Base-by-base conservation (phyloP, 371 early-diverging fungal genomes). In the Coemansia sp. region DNA sequence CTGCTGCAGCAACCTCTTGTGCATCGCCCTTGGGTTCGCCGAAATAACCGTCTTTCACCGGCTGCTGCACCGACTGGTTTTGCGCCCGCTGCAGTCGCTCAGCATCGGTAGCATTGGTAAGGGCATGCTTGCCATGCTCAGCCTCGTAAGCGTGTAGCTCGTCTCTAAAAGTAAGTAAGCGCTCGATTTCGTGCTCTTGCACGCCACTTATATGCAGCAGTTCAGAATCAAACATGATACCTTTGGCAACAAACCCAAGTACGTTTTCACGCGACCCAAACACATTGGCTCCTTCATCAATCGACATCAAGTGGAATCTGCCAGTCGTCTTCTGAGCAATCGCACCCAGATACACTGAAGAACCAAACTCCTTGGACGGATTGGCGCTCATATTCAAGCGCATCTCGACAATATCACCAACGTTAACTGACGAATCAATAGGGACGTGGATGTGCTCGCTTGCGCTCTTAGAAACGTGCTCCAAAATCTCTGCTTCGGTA, bases 341-440 rank as follows among this genome's bases (percentile, higher is more conserved):
- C 21, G 64, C 68, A n/a, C 56, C 55, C 2, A 67, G 3, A 7
- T 25, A 11, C 5, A 65, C 18, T 1, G 21, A 1, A 8, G 54
- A 23, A n/a, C 52, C 50, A 40, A 58, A 69, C 59, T 21, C 61
- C 33, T 44, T 44, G 16, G 42, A 14, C 11, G 25, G 0, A 4
- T 25, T 28, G n/a, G 5, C 14, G 14, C 5, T 21, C 4, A 2
- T 20, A 2, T 23, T 33, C 14, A 39, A 4, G 47, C 69, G 73
- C 54, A 77, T 25, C 63, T 77, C 78, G 7, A 77, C 57, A 14
- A 77, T 39, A 48, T 77, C 78, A 23, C 78, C 78, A 0, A 65
- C 72, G 51, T 53, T 68, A 2, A 65, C 78, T 14, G 72, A 52
- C 26, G 66, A 63, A 20, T 47, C 63, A 9, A 77, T 72, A 3